Base-by-base conservation (phyloP, 129 eudicot genomes). In the Arctium lappa region DNA sequence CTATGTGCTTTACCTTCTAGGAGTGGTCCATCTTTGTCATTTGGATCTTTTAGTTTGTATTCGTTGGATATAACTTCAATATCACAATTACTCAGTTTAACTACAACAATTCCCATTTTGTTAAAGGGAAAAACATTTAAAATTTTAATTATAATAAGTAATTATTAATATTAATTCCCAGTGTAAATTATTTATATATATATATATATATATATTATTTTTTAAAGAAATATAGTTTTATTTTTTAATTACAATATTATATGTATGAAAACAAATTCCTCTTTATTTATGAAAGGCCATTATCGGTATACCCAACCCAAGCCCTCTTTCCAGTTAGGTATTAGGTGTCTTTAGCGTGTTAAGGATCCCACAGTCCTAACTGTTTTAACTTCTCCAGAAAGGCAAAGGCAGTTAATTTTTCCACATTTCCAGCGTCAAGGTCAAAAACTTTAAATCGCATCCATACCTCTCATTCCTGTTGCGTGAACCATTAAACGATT, bases 281-380 rank as follows among this genome's bases (percentile, higher is more conserved):
- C 30, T 70, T 80, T 33, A 31, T 53, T 72, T 56, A 2, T 3
- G 4, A 56, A 15, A 33, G 74, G 8, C 74, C 66, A 62, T 60
- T 31, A 60, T 72, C 40, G 32, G 31, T 69, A 66, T 46, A 75
- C 69, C 75, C 72, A 30, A 73, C 66, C 72, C 76, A 42, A 12
- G 48, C 74, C 22, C 66, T 56, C 36, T 42, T 36, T 69, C 84
- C 80, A 27, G 84, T 84, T 84, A 79, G 84, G 87, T 84, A 84
- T 73, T 84, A 22, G 80, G 87, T 84, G 87, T 84, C 79, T 84
- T 73, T 79, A 68, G 80, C 84, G 84, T 84, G 84, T 73, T n/a
- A 42, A 84, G 15, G 36, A 65, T 84, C 53, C 83, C 70, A 84
- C 29, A 42, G 76, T 73, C 75, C 79, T 70, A 84, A 84, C 84